Evolutionary conservation across 208 protist genomes (phyloP), one percentile per base, ranked within the genome.

Genomic region (Acanthamoeba healyi): DNA sequence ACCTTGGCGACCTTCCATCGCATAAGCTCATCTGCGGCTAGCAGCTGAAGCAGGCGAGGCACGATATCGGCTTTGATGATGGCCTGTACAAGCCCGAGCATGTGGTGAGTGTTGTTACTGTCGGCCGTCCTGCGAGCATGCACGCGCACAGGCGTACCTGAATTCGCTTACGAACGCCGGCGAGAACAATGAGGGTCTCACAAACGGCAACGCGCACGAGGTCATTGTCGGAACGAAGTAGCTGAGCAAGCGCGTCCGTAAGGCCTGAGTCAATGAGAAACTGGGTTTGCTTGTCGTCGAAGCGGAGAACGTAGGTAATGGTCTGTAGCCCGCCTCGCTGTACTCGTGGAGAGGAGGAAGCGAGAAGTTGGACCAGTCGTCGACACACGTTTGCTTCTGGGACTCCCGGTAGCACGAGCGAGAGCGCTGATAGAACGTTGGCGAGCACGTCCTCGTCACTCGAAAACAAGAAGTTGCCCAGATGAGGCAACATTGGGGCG

Each of bases 1-100:
- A 92, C 86, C 26, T 92, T 92, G 40, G 63, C 86, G 9, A 92
- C 61, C 86, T 92, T 92, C 86, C 61, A 67, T 22, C 86, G 56
- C 12, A 74, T 70, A 10, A 92, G 61, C 86, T 92, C 86, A 22
- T 92, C 86, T 0, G 74, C 29, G 44, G 74, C 74, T 22, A 84
- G 74, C 34, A 84, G 34, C 42, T 44, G 44, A 32, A 84, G 36
- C 34, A 84, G 74, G 24, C 44, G 42, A 14, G 74, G 74, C 34
- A 84, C 74, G 26, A 84, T 54, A 2, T 84, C 44, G 22, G 74
- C 74, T 38, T 84, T 84, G 74, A 84, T 84, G 22, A 84, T 84
- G 34, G 74, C 74, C 63, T 72, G 63, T 14, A 32, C 19, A 26
- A 12, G 17, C 51, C 9, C 9, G 14, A 51, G 14, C 46, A 51